Evolutionary conservation across 169 alveolate genomes (phyloP), one percentile per base, ranked within the genome.

Genomic region (Plasmodium sp.): DNA sequence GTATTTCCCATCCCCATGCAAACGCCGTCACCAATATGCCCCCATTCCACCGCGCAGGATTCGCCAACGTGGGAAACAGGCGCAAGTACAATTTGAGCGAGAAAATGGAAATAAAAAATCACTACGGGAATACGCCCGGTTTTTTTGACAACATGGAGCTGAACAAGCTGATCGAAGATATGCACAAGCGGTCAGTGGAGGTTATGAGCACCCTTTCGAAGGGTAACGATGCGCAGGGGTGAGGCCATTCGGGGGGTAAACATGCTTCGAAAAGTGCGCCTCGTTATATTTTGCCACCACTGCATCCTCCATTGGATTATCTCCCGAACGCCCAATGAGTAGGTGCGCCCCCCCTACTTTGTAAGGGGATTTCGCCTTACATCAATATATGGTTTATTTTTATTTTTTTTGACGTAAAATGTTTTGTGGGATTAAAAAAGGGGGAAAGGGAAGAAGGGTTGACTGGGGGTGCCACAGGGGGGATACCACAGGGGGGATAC

Each of bases 21-120:
- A 36, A 62, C 3, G 9, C 6, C 33, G 2, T 3, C 48, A 27
- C 12, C 34, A 10, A n/a, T 85, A 79, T 72, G 9, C 12, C 16
- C 3, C 62, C 62, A 14, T 67, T 62, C 18, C 81, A 12, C 22
- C 48, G 18, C 77, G 27, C 72, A 96, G 98, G 98, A 10, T 93
- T 96, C 34, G 98, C 97, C 1, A 96, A 93, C 27, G 77, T 83
- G 72, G 92, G 95, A 41, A 95, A 95, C 79, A 84, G 98, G 77
- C 91, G 97, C 34, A 96, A 96, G 73, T 96, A 94, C 62, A 92
- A 51, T 80, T 62, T 82, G 5, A 95, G 91, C 9, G 98, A 96
- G 84, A 71, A 94, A 36, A 83, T 62, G 14, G 75, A 83, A 80
- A 80, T 88, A 93, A 93, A 41, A 80, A 93, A 72, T 85, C 77